A percentile compares a stretch with the other conserved stretches of the same genome.
Evolutionary conservation across 192 early-diverging fungal genomes (phyloP).

Genomic region (Coemansia sp.): DNA sequence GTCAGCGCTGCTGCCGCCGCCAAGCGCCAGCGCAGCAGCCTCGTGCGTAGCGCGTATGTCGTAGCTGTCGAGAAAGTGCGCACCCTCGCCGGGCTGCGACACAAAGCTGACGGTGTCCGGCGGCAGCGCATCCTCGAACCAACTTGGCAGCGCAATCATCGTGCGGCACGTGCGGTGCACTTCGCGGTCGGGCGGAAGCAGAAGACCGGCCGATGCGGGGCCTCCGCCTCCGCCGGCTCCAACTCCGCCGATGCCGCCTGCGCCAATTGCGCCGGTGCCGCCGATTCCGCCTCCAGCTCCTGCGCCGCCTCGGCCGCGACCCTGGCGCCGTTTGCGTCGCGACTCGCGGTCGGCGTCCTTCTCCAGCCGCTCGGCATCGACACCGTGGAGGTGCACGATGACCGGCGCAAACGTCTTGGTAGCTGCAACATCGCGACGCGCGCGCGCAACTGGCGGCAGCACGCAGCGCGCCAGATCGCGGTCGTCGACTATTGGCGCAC

Average conservation of each 20-base stretch:
- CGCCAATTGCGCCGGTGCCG: slow-evolving; percentile 6
- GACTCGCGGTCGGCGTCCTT: slow-evolving; percentile 80
- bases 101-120: slow-evolving; percentile 50
- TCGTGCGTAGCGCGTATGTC: slow-evolving; percentile 44
- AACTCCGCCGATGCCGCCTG: neutral
- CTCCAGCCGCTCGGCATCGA: slow-evolving; percentile 79
- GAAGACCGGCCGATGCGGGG: neutral
- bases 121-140: slow-evolving; percentile 52
- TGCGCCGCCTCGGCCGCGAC: slow-evolving; percentile 57
- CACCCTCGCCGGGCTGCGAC: slow-evolving; percentile 40
- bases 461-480: slow-evolving; percentile 72
- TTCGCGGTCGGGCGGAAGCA: slow-evolving; percentile 30
- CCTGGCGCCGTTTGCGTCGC: slow-evolving; percentile 83
- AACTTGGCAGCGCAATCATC: slow-evolving; percentile 42
- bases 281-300: neutral
- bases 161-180: slow-evolving; percentile 47
- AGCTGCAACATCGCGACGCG: slow-evolving; percentile 52
- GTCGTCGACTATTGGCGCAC: slow-evolving; percentile 58
- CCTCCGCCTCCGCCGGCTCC: slow-evolving; percentile 1
- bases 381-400: slow-evolving; percentile 63
- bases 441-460: slow-evolving; percentile 60
- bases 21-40: slow-evolving; percentile 18
- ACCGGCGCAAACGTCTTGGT: slow-evolving; percentile 65
- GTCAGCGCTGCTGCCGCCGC: neutral
- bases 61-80: slow-evolving; percentile 49